Evolutionary conservation across 106 monocot species (phyloP).

Genomic region (Alisma plantagoaquatica): DNA sequence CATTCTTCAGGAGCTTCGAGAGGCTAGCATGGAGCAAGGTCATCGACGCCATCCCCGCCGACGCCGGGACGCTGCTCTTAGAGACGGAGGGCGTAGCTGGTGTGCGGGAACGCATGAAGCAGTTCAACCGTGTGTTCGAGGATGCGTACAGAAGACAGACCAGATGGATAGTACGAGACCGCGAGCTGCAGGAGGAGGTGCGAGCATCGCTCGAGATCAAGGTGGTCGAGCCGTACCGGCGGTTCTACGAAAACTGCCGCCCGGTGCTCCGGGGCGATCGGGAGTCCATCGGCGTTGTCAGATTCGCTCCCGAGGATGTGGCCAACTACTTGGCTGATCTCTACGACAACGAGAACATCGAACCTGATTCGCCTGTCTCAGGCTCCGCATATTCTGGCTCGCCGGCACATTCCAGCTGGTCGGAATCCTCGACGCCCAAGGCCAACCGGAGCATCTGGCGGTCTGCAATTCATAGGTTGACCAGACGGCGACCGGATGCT

Average conservation of each 20-base stretch:
- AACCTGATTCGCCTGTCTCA: too few relatives aligned
- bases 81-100: neutral
- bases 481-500: too few relatives aligned
- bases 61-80: neutral
- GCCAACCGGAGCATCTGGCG: too few relatives aligned
- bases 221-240: constrained; percentile 16
- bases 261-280: too few relatives aligned
- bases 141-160: constrained; percentile 12
- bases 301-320: constrained; percentile 9
- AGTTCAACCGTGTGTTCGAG: constrained; percentile 25
- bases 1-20: constrained; percentile 18
- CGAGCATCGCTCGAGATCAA: constrained; percentile 4
- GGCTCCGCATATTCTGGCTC: too few relatives aligned
- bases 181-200: constrained; percentile 18
- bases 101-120: constrained; percentile 8
- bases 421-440: too few relatives aligned
- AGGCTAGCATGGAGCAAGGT: constrained; percentile 22
- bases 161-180: constrained; percentile 31
- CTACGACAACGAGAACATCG: neutral
- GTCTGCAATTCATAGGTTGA: too few relatives aligned
- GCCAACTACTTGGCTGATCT: constrained; percentile 12
- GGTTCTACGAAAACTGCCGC: too few relatives aligned
- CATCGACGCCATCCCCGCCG: constrained; percentile 5
- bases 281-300: neutral
- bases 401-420: too few relatives aligned